Evolutionary conservation across 2,329 filamentous ascomycete species (phyloP), one percentile per base, ranked within the genome.

Genomic region (Sporothrix protearum): DNA sequence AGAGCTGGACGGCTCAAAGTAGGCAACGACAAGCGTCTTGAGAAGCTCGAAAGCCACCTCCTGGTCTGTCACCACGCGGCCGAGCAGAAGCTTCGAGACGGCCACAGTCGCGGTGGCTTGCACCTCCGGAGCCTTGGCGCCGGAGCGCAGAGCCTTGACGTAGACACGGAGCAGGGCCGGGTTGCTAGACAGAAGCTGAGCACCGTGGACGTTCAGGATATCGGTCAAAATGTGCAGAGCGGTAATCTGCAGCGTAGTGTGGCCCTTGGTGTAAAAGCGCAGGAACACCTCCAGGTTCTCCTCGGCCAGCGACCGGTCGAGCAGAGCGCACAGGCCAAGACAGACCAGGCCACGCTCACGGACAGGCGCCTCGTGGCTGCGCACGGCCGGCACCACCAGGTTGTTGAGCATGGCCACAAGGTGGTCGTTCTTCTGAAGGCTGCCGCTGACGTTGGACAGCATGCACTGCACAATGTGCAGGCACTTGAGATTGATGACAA

Each of bases 361-460:
- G 59, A 99, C 94, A 0, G 94, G 93, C 5, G 93, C 92, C 78
- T 98, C 94, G 76, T 97, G 93, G 77, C 92, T 96, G 75, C 95
- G 90, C 19, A 99, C 95, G 36, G 96, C 96, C 7, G 96, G 96
- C 1, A 99, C 94, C 57, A 99, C 93, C 9, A 99, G 87, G 75
- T 96, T 98, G 83, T 99, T 98, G 67, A 99, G 85, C 92, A 98
- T 97, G n/a, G 92, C 92, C 3, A 97, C 93, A n/a, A 98, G 83
- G 78, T 97, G 91, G 71, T 92, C 90, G 79, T 97, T 97, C 76
- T 94, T 88, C 80, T 97, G 94, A 49, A 98, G 84, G 77, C 92
- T 92, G 73, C 93, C 93, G 69, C 92, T 87, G 10, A 99, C 93
- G 78, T 98, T 97, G 78, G 96, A 90, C 68, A 99, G 86, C 92